Evolutionary conservation across 2,329 filamentous ascomycete genomes (phyloP).

Genomic region (Xylaria hypoxylon): DNA sequence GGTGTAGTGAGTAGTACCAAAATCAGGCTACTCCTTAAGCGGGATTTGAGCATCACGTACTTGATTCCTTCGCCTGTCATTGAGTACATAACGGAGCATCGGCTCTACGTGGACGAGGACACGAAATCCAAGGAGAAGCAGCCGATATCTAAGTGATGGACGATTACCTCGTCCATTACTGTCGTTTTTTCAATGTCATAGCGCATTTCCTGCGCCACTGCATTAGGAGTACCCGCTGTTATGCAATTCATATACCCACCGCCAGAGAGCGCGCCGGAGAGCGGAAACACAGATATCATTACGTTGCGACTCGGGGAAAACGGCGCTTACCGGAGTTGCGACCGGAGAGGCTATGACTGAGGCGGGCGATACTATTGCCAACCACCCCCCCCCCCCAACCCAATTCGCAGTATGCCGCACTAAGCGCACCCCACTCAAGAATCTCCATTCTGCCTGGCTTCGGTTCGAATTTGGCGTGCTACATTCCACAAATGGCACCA

Average conservation of each 20-base stretch:
- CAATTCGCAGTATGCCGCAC: conserved; percentile 20
- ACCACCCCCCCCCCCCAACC: conserved; percentile 15
- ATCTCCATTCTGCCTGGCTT: conserved; percentile 15
- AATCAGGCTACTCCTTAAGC: conserved; percentile 73
- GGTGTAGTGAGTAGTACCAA: conserved; percentile 76
- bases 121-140: conserved; percentile 49
- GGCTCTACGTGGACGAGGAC: conserved; percentile 63
- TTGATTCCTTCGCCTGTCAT: conserved; percentile 75
- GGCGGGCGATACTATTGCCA: conserved; percentile 17
- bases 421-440: conserved; percentile 24
- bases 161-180: neutral
- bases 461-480: conserved; percentile 28
- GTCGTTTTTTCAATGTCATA: conserved; percentile 6
- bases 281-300: conserved; percentile 17
- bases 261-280: conserved; percentile 8
- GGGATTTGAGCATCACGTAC: conserved; percentile 86
- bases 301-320: conserved; percentile 6
- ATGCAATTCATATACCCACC: conserved; percentile 10
- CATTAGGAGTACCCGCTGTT: neutral
- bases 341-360: conserved; percentile 25
- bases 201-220: conserved; percentile 12
- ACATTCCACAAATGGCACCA: conserved; percentile 31
- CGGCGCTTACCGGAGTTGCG: conserved; percentile 29
- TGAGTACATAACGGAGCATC: conserved; percentile 74
- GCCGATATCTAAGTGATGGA: conserved; percentile 40